phyloP scores from a whole-genome alignment of 257 asterid species.

The Ilex asprella region DNA sequence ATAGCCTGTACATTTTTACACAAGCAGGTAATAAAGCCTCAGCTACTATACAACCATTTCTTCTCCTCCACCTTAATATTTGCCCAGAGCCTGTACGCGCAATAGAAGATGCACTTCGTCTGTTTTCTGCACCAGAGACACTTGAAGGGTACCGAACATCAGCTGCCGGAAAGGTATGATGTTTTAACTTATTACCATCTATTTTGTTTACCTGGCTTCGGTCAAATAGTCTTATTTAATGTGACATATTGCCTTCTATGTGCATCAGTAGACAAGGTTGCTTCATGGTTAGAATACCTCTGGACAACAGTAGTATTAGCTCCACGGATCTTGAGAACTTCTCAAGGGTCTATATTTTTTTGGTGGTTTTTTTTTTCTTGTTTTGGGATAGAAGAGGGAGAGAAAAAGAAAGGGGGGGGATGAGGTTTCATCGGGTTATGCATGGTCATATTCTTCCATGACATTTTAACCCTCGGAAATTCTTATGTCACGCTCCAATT shows the following conservation, averaged over 20 bases:
- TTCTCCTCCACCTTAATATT: constrained; percentile 76
- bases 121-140: constrained; percentile 75
- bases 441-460: no score
- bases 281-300: no score
- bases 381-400: no score
- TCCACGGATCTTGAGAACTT: not conserved
- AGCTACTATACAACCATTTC: constrained; percentile 78
- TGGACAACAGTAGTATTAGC: not conserved
- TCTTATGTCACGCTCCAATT: no score
- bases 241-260: not conserved
- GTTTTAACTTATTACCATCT: not conserved
- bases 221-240: not conserved
- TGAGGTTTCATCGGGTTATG: no score
- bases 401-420: no score
- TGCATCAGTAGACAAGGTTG: not conserved
- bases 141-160: constrained; percentile 65
- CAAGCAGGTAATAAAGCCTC: constrained; percentile 65
- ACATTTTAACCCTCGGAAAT: no score
- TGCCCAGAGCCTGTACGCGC: constrained; percentile 58
- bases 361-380: not conserved
- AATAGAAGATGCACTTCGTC: constrained; percentile 67
- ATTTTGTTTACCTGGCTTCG: not conserved
- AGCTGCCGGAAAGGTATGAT: constrained; percentile 59
- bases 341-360: not conserved
- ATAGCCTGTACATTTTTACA: constrained; percentile 8